Evolutionary conservation across 2,329 filamentous ascomycete species (phyloP).

Genomic region (Hirsutella thompsonii): DNA sequence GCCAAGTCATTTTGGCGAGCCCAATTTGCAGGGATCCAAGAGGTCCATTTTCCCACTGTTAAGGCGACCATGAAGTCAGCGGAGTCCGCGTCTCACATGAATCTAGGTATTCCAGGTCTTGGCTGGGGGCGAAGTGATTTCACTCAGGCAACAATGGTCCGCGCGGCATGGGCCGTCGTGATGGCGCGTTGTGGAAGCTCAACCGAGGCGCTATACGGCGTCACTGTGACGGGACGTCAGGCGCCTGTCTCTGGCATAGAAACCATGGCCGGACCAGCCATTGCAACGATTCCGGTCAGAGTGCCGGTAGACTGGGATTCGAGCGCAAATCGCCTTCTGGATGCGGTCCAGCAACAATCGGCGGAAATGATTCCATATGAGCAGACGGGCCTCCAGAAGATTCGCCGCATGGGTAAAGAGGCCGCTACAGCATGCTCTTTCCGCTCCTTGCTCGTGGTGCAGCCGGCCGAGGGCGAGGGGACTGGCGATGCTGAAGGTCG

Average conservation of each 20-base stretch:
- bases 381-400: constrained; percentile 7
- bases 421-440: constrained; percentile 5
- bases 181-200: constrained; percentile 19
- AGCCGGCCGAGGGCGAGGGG: constrained; percentile 4
- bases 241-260: constrained; percentile 11
- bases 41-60: constrained; percentile 4
- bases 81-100: constrained; percentile 1
- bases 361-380: constrained; percentile 6
- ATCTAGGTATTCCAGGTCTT: constrained; percentile 1
- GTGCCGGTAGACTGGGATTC: constrained; percentile 13
- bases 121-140: constrained; percentile 8
- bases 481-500: not conserved
- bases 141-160: constrained; percentile 8
- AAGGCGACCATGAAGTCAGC: constrained; percentile 8
- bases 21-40: constrained; percentile 16
- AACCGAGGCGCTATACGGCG: constrained; percentile 16
- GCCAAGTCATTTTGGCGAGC: constrained; percentile 27
- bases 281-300: constrained; percentile 14
- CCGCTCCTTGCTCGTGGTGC: constrained; percentile 7
- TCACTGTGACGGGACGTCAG: constrained; percentile 11
- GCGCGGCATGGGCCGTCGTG: constrained; percentile 17
- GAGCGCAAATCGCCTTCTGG: constrained; percentile 26
- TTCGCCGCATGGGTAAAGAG: constrained; percentile 4
- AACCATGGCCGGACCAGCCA: constrained; percentile 12
- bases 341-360: constrained; percentile 11